Evolutionary conservation across 306 rosid genomes (phyloP).

Genomic region (Sphenostylis stenocarpa): DNA sequence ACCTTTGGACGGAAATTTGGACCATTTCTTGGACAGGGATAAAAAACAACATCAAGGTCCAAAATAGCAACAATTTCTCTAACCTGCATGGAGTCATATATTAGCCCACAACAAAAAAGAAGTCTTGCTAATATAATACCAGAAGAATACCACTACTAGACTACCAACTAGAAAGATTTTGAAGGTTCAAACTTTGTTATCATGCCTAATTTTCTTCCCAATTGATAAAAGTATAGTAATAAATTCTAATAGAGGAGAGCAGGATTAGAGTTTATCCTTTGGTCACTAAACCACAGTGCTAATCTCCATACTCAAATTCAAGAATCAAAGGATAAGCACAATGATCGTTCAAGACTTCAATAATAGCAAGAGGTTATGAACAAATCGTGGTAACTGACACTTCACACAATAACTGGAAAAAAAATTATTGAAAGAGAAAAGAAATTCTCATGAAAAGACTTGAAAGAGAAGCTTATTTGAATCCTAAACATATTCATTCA

Average conservation of each 20-base stretch:
- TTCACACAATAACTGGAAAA: background rate
- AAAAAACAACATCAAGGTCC: slow-evolving; percentile 91
- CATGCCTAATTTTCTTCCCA: background rate
- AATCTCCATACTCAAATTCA: slow-evolving; percentile 19
- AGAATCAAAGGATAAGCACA: background rate
- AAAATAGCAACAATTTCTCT: slow-evolving; percentile 88
- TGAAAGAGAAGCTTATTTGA: background rate
- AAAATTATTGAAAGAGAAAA: background rate
- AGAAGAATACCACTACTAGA: slow-evolving; percentile 7
- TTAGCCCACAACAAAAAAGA: slow-evolving; percentile 31
- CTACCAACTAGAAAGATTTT: slow-evolving; percentile 8
- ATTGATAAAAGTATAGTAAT: background rate
- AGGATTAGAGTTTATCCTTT: background rate
- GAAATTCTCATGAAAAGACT: background rate
- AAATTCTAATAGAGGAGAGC: background rate
- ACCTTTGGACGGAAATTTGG: slow-evolving; percentile 92
- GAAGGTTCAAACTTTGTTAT: slow-evolving; percentile 13
- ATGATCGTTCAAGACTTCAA: background rate
- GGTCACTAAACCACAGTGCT: background rate
- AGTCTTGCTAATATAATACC: background rate
- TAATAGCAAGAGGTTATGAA: background rate
- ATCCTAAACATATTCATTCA: slow-evolving; percentile 6
- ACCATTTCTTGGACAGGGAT: slow-evolving; percentile 93
- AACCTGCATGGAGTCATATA: slow-evolving; percentile 57
- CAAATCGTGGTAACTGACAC: background rate